Evolutionary conservation across 2,329 filamentous ascomycete genomes (phyloP).

Genomic region (Cordyceps militaris): DNA sequence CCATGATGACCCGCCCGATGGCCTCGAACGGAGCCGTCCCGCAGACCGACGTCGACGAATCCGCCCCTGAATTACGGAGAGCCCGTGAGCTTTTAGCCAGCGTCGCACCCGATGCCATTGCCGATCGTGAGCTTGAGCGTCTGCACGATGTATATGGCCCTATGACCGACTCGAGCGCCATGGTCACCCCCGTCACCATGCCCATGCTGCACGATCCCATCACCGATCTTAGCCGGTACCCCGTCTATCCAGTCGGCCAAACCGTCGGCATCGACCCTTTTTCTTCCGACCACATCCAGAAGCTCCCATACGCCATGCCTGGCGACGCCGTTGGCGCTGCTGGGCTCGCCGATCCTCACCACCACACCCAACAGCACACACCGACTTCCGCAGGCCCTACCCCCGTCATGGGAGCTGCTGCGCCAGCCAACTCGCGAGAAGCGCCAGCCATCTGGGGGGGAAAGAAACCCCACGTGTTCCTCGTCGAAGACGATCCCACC

Average conservation of each 20-base stretch:
- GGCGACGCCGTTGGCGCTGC: conserved; percentile 42
- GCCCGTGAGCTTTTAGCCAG: conserved; percentile 50
- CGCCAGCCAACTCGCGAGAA: conserved; percentile 28
- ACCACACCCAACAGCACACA: conserved; percentile 23
- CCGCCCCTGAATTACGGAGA: conserved; percentile 46
- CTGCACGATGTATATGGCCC: conserved; percentile 48
- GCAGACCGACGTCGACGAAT: conserved; percentile 40
- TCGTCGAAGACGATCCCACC: conserved; percentile 77
- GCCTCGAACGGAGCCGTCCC: conserved; percentile 30
- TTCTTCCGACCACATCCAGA: conserved; percentile 88
- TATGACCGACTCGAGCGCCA: conserved; percentile 44
- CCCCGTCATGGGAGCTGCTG: conserved; percentile 13
- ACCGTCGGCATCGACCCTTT: conserved; percentile 92
- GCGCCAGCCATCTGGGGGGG: conserved; percentile 46
- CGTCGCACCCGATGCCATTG: conserved; percentile 43
- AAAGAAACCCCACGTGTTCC: conserved; percentile 69
- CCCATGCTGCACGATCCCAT: conserved; percentile 47
- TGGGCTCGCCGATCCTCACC: conserved; percentile 34
- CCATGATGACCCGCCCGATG: conserved; percentile 27
- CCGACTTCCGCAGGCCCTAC: conserved; percentile 6
- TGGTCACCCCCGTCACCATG: conserved; percentile 35
- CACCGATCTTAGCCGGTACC: conserved; percentile 48
- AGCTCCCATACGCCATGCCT: conserved; percentile 76
- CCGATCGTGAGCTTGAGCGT: conserved; percentile 49
- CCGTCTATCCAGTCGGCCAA: conserved; percentile 87